Base-by-base conservation (phyloP, 1,139 yeast genomes). In the Meyerozyma sp. region DNA sequence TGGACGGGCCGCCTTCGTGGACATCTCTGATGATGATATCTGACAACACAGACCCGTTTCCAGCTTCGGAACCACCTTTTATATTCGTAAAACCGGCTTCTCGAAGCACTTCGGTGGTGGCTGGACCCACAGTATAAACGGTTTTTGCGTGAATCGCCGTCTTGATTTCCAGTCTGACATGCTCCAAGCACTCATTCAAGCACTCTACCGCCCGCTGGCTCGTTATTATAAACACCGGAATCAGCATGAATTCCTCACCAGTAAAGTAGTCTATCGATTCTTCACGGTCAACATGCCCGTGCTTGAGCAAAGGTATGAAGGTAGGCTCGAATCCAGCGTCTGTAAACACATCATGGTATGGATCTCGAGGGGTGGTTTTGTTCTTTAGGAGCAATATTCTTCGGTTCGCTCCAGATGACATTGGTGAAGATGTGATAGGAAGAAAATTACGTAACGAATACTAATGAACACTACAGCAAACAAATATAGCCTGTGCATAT, bases 191-290 rank as follows among this genome's bases (percentile, higher is more conserved):
- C 40, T 68, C 72, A 41, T 73, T 71, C 13, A 85, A 63, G 29
- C 91, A 84, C 55, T 91, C 97, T 0, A 91, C 95, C 0, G 97
- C 95, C 51, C 98, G 65, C 59, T 91, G 97, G 3, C 95, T 85
- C 0, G 98, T 90, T n/a, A 93, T 81, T 9, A 93, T 84, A 36
- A 88, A 63, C 1, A 80, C 77, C 41, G 74, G 59, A 1, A 61
- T 53, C 4, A 53, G 35, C 8, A 75, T 47, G 51, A 81, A 82
- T 21, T 65, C 69, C 0, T 57, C 51, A 2, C 78, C 66, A 6
- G 54, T 55, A 8, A 87, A 62, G 47, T 71, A 73, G 0, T 52
- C 50, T 2, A 70, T 56, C 3, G 84, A 72, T 13, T 62, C 69
- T 0, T 58, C 52, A 13, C 77, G 72, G 43, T 81, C 75, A 18